Evolutionary conservation across 345 rosid genomes (phyloP).

Genomic region (Dipteronia sinensis): DNA sequence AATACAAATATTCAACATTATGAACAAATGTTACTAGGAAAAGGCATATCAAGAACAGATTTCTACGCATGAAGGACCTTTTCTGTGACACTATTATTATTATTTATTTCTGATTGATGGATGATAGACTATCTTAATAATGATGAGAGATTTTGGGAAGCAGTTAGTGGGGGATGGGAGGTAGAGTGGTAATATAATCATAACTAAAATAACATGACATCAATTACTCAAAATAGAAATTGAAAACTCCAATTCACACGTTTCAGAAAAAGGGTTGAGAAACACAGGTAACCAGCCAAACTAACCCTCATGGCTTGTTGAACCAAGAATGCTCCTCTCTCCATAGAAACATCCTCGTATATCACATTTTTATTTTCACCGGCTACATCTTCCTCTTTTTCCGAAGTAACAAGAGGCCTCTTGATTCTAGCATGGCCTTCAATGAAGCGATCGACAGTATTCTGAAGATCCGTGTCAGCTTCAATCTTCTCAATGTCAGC

Average conservation of each 20-base stretch:
- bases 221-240: not conserved
- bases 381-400: slow-evolving; percentile 48
- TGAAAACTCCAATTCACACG: not conserved
- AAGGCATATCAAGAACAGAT: not conserved
- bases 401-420: slow-evolving; percentile 58
- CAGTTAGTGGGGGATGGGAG: not conserved
- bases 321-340: slow-evolving; percentile 95
- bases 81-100: not conserved
- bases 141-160: not conserved
- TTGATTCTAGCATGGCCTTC: slow-evolving; percentile 97
- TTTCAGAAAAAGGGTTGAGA: not conserved
- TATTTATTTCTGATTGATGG: not conserved
- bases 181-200: not conserved
- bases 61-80: not conserved
- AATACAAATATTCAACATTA: not conserved
- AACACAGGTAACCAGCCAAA: slow-evolving; percentile 14
- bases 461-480: slow-evolving; percentile 73
- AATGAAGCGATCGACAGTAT: slow-evolving; percentile 78
- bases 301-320: slow-evolving; percentile 99
- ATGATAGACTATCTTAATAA: not conserved
- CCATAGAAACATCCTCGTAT: slow-evolving; percentile 93
- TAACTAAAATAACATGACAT: not conserved
- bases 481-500: slow-evolving; percentile 87
- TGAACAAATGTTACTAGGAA: not conserved
- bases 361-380: slow-evolving; percentile 58